These are phyloP conservation scores for Astragalus glycyphyllos DNA, from an alignment of 306 rosid species.

Conservation along the genomic window DNA sequence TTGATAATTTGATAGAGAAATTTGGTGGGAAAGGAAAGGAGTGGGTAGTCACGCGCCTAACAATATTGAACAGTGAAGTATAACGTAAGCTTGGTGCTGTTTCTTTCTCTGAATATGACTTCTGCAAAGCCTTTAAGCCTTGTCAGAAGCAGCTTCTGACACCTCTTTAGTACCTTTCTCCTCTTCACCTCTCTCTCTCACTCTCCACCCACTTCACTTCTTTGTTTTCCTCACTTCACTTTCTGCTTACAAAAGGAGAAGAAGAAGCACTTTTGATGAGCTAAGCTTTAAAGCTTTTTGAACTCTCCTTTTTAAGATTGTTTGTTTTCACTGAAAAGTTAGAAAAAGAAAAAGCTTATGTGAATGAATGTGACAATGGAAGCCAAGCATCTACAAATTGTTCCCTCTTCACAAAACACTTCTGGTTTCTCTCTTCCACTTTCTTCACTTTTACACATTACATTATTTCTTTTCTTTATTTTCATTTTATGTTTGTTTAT, in stretches of 20 bases:
- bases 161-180: constrained; percentile 17
- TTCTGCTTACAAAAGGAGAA: neutral
- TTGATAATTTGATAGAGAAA: no score
- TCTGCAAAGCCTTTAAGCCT: constrained; percentile 39
- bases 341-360: constrained; percentile 24
- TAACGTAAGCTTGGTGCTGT: constrained; percentile 17
- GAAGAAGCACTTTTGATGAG: neutral
- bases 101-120: constrained; percentile 33
- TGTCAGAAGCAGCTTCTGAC: constrained; percentile 61
- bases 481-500: neutral
- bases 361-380: constrained; percentile 51
- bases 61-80: neutral
- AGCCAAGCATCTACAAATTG: constrained; percentile 46
- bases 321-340: constrained; percentile 5
- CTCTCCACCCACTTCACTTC: neutral
- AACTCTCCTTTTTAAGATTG: neutral
- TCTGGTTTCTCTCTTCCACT: constrained; percentile 49
- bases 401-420: constrained; percentile 46
- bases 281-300: neutral
- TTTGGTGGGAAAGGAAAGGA: neutral
- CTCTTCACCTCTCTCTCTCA: constrained; percentile 25
- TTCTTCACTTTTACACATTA: constrained; percentile 21
- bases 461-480: neutral
- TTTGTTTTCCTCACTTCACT: neutral
- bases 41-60: neutral